Conservation (phyloP, 768 basidiomycete species). For the Lactarius hengduanensis region DNA sequence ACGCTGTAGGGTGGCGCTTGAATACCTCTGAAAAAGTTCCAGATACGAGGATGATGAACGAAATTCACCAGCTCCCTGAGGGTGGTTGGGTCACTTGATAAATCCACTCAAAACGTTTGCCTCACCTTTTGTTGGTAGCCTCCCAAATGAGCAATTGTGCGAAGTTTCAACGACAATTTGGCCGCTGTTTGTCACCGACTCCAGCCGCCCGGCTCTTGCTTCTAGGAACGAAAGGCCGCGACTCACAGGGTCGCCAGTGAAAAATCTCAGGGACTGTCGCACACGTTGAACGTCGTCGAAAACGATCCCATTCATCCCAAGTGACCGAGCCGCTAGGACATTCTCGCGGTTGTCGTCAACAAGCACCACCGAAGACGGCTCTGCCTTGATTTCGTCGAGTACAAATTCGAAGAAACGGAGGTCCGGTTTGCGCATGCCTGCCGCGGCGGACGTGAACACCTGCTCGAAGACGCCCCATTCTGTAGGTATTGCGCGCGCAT, state of each 20-base stretch:
- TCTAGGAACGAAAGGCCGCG: constrained; percentile 45
- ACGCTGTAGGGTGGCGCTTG: too few relatives aligned
- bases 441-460: constrained; percentile 52
- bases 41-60: too few relatives aligned
- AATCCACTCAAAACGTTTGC: constrained; percentile 24
- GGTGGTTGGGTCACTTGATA: too few relatives aligned
- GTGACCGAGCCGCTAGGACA: too few relatives aligned
- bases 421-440: constrained; percentile 56
- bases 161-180: constrained; percentile 25
- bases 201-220: constrained; percentile 40
- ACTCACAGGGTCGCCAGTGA: constrained; percentile 46
- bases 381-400: constrained; percentile 41
- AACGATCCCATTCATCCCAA: too few relatives aligned
- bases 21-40: too few relatives aligned
- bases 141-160: too few relatives aligned
- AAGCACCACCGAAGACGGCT: constrained; percentile 37
- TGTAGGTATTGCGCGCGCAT: constrained; percentile 44
- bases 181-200: constrained; percentile 47
- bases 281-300: too few relatives aligned
- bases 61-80: too few relatives aligned
- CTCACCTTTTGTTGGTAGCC: too few relatives aligned
- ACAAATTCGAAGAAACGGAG: constrained; percentile 54
- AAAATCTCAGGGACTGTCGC: constrained; percentile 38
- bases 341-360: constrained; percentile 49
- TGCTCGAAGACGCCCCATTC: constrained; percentile 51